A percentile compares a stretch with the other conserved stretches of the same genome.
phyloP scores from a whole-genome alignment of 305 asterid species.

The Solanum hybrid region DNA sequence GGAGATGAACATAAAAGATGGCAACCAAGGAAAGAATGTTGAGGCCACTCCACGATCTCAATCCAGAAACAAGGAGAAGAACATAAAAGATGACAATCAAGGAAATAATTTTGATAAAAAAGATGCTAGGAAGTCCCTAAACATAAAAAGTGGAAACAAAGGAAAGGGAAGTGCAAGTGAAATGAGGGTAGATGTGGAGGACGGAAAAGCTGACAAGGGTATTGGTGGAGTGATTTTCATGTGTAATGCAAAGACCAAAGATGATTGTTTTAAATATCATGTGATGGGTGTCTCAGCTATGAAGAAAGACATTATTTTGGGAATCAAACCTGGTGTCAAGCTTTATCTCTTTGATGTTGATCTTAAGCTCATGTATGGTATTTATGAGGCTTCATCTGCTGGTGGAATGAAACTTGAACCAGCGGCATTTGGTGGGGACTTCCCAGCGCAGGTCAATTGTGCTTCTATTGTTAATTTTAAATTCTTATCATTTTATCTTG shows the following conservation, averaged over 20 bases:
- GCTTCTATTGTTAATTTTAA: neutral
- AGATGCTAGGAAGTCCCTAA: conserved; percentile 6
- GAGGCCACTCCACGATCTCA: conserved; percentile 9
- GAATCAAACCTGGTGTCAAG: conserved; percentile 64
- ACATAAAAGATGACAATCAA: conserved; percentile 16
- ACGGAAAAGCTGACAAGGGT: conserved; percentile 12
- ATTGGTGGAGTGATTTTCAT: conserved; percentile 79
- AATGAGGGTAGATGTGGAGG: conserved; percentile 12
- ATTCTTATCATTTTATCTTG: neutral
- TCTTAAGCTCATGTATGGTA: conserved; percentile 75
- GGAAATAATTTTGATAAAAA: conserved; percentile 11
- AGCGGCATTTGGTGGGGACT: conserved; percentile 67
- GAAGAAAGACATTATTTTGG: conserved; percentile 60
- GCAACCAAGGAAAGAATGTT: conserved; percentile 16
- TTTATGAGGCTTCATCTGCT: conserved; percentile 73
- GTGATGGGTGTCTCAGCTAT: conserved; percentile 72
- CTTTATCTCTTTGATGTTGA: conserved; percentile 83
- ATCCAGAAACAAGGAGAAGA: conserved; percentile 23
- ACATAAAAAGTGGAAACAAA: conserved; percentile 12
- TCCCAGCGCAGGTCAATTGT: conserved; percentile 72
- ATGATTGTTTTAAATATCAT: conserved; percentile 68
- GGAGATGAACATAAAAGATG: conserved; percentile 27
- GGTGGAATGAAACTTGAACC: conserved; percentile 94
- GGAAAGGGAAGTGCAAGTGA: conserved; percentile 15
- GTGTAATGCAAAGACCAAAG: conserved; percentile 86